Conservation (phyloP, 495 filamentous ascomycete species). For the Penicillium taxi region DNA sequence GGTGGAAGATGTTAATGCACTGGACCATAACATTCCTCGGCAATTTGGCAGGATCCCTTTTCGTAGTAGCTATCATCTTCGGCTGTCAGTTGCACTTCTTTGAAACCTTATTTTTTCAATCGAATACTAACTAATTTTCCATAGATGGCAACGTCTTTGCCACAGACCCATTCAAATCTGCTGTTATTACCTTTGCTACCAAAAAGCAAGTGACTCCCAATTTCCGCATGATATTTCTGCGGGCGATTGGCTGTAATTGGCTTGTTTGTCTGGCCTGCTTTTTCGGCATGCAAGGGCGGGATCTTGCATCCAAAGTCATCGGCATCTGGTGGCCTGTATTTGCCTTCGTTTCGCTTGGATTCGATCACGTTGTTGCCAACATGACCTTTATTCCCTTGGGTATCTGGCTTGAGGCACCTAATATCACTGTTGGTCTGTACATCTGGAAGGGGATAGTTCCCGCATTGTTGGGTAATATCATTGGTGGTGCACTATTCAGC, state of each 20-base stretch:
- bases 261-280: constrained; percentile 54
- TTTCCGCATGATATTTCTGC: constrained; percentile 54
- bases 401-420: constrained; percentile 45
- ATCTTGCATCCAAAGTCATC: constrained; percentile 48
- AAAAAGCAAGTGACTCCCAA: constrained; percentile 48
- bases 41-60: constrained; percentile 52
- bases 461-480: constrained; percentile 47
- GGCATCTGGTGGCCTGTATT: constrained; percentile 60
- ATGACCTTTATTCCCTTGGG: constrained; percentile 56
- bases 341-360: constrained; percentile 49
- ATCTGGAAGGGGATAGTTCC: constrained; percentile 62
- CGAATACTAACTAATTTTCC: background rate
- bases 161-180: constrained; percentile 39
- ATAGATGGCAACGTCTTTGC: constrained; percentile 51
- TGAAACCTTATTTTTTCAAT: background rate
- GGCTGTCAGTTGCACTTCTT: constrained; percentile 39
- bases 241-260: constrained; percentile 58
- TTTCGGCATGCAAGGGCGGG: constrained; percentile 48
- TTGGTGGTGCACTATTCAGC: constrained; percentile 48
- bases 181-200: constrained; percentile 45
- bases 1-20: constrained; percentile 43
- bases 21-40: constrained; percentile 53
- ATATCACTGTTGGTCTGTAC: constrained; percentile 45
- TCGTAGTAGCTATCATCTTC: constrained; percentile 50
- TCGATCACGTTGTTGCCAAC: constrained; percentile 58